Evolutionary conservation across 768 basidiomycete genomes (phyloP).

Genomic region (Harrya chromipes): DNA sequence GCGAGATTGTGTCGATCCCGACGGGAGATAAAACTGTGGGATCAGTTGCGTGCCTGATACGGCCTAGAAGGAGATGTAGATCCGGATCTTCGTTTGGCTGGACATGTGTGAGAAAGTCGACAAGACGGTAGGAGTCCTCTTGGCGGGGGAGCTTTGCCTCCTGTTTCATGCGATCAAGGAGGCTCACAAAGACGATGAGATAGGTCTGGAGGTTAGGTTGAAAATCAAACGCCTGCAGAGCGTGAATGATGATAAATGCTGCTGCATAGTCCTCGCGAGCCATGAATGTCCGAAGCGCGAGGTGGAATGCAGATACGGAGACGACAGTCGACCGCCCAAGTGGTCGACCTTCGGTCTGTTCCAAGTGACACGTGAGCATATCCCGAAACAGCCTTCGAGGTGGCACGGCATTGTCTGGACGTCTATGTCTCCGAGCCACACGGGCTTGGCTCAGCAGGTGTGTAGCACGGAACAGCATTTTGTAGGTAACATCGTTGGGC

Average conservation of each 20-base stretch:
- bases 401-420: constrained; percentile 23
- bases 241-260: constrained; percentile 39
- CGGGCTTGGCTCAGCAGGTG: constrained; percentile 15
- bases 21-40: constrained; percentile 5
- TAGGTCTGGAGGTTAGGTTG: constrained; percentile 38
- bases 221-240: constrained; percentile 30
- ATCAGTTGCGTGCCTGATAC: constrained; percentile 5
- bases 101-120: constrained; percentile 24
- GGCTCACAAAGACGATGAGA: constrained; percentile 36
- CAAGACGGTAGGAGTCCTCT: constrained; percentile 14
- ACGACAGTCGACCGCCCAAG: constrained; percentile 26
- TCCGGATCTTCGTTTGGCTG: constrained; percentile 19
- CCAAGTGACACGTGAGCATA: constrained; percentile 37
- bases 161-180: constrained; percentile 33
- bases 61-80: constrained; percentile 10
- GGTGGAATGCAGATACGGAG: constrained; percentile 37
- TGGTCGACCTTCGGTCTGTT: constrained; percentile 14
- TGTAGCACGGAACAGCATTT: constrained; percentile 38
- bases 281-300: constrained; percentile 45
- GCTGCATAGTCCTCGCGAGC: constrained; percentile 45
- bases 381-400: constrained; percentile 46
- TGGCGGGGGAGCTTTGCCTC: constrained; percentile 10
- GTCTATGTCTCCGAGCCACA: constrained; percentile 23
- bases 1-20: constrained; percentile 14
- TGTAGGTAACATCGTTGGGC: constrained; percentile 47